Base-by-base conservation (phyloP, 1,139 yeast species). In the Sporopachydermia cereana region DNA sequence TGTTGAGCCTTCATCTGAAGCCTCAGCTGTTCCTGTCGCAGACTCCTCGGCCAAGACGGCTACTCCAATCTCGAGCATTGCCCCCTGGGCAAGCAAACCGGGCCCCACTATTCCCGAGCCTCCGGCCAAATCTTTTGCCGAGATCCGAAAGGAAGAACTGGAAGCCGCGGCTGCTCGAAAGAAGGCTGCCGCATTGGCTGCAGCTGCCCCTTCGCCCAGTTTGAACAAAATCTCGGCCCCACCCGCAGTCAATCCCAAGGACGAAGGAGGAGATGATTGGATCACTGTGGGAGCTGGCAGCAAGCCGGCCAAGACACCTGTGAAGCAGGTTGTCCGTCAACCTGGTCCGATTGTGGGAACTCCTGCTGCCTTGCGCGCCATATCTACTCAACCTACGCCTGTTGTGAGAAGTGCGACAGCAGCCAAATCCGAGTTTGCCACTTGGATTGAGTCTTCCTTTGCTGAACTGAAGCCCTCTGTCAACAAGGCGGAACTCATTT, bases 401-500 rank as follows among this genome's bases (percentile, higher is more conserved):
- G 47, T 64, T 5, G 47, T 67, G 2, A 45, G 62, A 21, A 53
- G 64, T 27, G 59, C 60, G 44, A 52, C n/a, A 7, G 5, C 66
- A 3, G 55, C 65, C 25, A 65, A 66, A 5, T 52, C 54, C 18
- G 4, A 44, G 29, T 41, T 44, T 46, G 46, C 46, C 3, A 20
- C 25, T 36, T 34, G 49, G 17, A 22, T 47, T 21, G 53, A 60
- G 42, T 12, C 39, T 20, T 16, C 39, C 22, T 34, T 34, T 56
- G 59, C 77, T 7, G 77, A 85, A 51, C 74, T 91, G 71, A 72
- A 74, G 49, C 45, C 39, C 17, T 30, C 30, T 2, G 47, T 46
- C 18, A 74, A 83, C 24, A 71, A 71, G 44, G 82, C 79, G 51
- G 96, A 84, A 57, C 77, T 91, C 46, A 68, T 91, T 48, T 81